phyloP scores from a whole-genome alignment of 495 filamentous ascomycete species.

The Xanthoparmelia taractica region DNA sequence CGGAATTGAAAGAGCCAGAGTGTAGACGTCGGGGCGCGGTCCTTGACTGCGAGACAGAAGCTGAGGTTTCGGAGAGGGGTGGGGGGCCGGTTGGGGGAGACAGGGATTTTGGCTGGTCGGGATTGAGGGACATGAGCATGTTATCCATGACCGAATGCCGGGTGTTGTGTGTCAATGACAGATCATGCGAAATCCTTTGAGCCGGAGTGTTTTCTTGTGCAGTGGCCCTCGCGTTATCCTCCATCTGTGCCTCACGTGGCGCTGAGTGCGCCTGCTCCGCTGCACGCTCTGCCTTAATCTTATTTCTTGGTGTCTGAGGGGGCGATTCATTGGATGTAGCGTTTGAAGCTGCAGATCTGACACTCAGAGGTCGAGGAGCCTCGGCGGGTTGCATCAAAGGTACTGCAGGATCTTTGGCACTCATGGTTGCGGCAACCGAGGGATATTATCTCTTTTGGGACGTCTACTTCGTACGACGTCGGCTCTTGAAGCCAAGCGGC shows the following conservation, averaged over 20 bases:
- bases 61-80: constrained; percentile 27
- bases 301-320: constrained; percentile 40
- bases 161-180: constrained; percentile 67
- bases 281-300: constrained; percentile 24
- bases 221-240: constrained; percentile 36
- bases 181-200: constrained; percentile 75
- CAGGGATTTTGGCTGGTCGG: constrained; percentile 31
- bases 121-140: constrained; percentile 80
- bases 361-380: constrained; percentile 12
- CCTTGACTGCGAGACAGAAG: constrained; percentile 24
- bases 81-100: constrained; percentile 27
- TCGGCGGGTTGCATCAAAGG: constrained; percentile 16
- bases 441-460: not conserved
- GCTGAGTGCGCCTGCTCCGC: constrained; percentile 29
- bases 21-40: constrained; percentile 49
- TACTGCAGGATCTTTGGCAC: constrained; percentile 22
- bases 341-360: constrained; percentile 19
- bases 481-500: not conserved
- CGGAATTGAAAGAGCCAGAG: constrained; percentile 66
- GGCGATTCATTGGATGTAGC: constrained; percentile 31
- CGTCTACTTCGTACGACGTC: not conserved
- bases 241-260: constrained; percentile 45
- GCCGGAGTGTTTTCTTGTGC: constrained; percentile 36
- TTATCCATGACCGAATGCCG: constrained; percentile 87
- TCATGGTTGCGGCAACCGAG: constrained; percentile 10